Percentiles rank a stretch among this genome's conserved stretches.
Conservation (phyloP, 441 rosid species). For the Syzygium syzygioides region DNA sequence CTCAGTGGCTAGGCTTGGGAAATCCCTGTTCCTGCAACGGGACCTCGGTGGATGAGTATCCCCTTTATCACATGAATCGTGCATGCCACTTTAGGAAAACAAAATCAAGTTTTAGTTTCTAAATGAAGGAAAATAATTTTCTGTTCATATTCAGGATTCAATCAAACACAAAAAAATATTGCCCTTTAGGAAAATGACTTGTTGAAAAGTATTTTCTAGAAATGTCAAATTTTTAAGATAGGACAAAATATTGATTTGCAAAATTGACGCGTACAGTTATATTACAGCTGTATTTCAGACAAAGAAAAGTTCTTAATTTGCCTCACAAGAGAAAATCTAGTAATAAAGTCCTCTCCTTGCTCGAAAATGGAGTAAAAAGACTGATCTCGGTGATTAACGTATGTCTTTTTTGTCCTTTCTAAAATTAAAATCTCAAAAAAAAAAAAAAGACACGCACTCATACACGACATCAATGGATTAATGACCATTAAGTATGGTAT, state of each 20-base stretch:
- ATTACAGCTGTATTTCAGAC: background rate
- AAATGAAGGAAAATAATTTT: background rate
- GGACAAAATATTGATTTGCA: background rate
- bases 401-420: no score
- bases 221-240: background rate
- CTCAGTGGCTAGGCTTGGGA: background rate
- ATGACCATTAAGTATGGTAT: background rate
- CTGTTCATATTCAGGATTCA: background rate
- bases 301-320: background rate
- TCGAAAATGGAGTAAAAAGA: background rate
- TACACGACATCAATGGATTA: background rate
- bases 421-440: background rate
- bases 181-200: background rate
- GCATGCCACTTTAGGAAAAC: background rate
- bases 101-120: background rate
- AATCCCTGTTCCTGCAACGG: background rate
- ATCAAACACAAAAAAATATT: background rate
- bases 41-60: background rate
- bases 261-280: background rate
- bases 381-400: background rate
- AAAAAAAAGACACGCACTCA: background rate
- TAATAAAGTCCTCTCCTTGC: background rate
- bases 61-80: background rate
- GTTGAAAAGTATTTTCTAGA: background rate
- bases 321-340: background rate